Conservation (phyloP, 257 asterid genomes). For the Nicotiana benthamiana region DNA sequence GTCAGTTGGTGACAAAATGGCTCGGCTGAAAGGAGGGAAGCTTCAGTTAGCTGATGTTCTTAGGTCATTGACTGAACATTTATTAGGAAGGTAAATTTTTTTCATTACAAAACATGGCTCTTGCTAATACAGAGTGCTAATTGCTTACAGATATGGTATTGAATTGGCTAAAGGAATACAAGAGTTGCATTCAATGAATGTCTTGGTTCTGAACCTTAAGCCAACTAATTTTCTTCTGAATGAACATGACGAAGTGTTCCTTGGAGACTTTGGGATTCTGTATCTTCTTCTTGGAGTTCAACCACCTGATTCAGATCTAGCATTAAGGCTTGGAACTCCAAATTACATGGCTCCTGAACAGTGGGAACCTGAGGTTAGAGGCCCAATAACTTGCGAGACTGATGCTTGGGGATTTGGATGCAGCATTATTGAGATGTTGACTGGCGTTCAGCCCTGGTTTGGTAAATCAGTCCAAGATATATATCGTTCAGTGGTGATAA, state of each 20-base stretch:
- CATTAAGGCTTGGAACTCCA: slow-evolving; percentile 45
- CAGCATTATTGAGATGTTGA: slow-evolving; percentile 56
- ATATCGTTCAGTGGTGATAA: slow-evolving; percentile 32
- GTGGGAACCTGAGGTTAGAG: slow-evolving; percentile 64
- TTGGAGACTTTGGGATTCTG: slow-evolving; percentile 65
- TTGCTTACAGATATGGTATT: slow-evolving; percentile 40
- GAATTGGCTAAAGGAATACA: slow-evolving; percentile 46
- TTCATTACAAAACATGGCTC: neutral
- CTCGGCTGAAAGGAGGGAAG: slow-evolving; percentile 44
- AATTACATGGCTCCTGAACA: slow-evolving; percentile 74
- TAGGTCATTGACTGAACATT: slow-evolving; percentile 26
- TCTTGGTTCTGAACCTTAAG: slow-evolving; percentile 52
- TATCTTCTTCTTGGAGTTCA: slow-evolving; percentile 44
- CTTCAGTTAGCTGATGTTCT: slow-evolving; percentile 45
- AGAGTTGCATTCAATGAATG: slow-evolving; percentile 43
- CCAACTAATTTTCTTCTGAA: slow-evolving; percentile 57
- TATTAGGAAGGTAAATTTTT: neutral
- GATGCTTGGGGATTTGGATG: slow-evolving; percentile 75
- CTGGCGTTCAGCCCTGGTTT: slow-evolving; percentile 50
- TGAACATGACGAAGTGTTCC: slow-evolving; percentile 31
- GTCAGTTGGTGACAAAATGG: slow-evolving; percentile 51
- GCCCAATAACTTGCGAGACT: slow-evolving; percentile 54
- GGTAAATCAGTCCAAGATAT: slow-evolving; percentile 47
- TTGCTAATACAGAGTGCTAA: slow-evolving; percentile 7
- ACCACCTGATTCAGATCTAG: slow-evolving; percentile 28